Percentiles rank a stretch among this genome's conserved stretches.
These are phyloP conservation scores for Euphorbia peplus DNA, from an alignment of 345 rosid genomes.

Conservation along the genomic window DNA sequence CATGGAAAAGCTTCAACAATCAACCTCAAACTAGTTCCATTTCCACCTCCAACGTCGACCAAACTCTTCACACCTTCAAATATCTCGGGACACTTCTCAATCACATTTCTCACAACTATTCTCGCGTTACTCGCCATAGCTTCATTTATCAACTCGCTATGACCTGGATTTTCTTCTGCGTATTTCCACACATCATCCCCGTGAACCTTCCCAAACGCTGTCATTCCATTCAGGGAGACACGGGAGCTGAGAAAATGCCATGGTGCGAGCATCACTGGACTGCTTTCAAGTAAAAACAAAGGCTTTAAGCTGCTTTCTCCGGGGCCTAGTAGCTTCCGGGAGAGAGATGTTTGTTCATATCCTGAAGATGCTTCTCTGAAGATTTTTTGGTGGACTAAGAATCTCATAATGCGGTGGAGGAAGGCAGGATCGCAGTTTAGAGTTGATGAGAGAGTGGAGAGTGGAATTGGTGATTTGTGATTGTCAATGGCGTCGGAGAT, in stretches of 20 bases:
- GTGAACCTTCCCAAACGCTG: conserved; percentile 48
- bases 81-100: conserved; percentile 41
- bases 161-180: conserved; percentile 34
- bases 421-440: conserved; percentile 45
- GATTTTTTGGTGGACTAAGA: conserved; percentile 44
- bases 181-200: conserved; percentile 51
- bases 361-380: conserved; percentile 41
- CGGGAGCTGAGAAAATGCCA: conserved; percentile 51
- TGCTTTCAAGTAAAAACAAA: conserved; percentile 41
- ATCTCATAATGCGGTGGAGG: conserved; percentile 64
- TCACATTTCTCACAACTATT: conserved; percentile 31
- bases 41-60: conserved; percentile 78
- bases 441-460: conserved; percentile 45
- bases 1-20: conserved; percentile 56
- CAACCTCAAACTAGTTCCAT: conserved; percentile 48
- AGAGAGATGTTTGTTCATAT: conserved; percentile 52
- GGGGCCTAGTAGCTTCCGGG: conserved; percentile 43
- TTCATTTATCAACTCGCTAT: conserved; percentile 42
- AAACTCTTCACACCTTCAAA: conserved; percentile 49
- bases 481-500: conserved; percentile 59
- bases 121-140: conserved; percentile 69
- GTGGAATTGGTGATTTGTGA: conserved; percentile 42
- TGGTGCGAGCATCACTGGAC: conserved; percentile 50
- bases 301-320: conserved; percentile 45
- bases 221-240: conserved; percentile 18